Evolutionary conservation across 768 basidiomycete genomes (phyloP).

Genomic region (Auricularia auricula-judae): DNA sequence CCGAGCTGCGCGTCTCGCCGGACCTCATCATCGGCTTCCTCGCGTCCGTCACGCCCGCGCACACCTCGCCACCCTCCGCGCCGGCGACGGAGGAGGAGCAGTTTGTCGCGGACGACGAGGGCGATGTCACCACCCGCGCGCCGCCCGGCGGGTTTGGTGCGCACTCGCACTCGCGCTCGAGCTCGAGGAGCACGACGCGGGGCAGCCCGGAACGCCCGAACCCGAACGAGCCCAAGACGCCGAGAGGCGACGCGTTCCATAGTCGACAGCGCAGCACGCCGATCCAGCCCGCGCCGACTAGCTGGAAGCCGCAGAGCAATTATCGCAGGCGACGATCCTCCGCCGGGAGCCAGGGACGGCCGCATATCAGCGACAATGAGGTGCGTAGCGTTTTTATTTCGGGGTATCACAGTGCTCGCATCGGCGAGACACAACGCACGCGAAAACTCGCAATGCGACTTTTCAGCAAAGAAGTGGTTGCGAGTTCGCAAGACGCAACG

Average conservation of each 20-base stretch:
- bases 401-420: too few species aligned
- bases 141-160: conserved; percentile 33
- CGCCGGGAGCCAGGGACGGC: not conserved
- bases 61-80: conserved; percentile 22
- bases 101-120: conserved; percentile 24
- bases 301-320: not conserved
- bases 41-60: conserved; percentile 26
- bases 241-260: not conserved
- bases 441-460: too few species aligned
- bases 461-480: too few species aligned
- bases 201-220: not conserved
- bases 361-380: not conserved
- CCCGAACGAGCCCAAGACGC: not conserved
- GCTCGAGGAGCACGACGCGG: conserved; percentile 18
- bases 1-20: conserved; percentile 59
- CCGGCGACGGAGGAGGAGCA: conserved; percentile 24
- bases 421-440: too few species aligned
- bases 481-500: too few species aligned
- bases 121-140: conserved; percentile 31
- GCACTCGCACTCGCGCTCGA: conserved; percentile 32
- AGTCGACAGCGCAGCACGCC: not conserved
- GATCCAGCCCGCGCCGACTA: not conserved
- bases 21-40: conserved; percentile 41
- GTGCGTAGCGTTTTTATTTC: not conserved
- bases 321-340: not conserved